Conservation (phyloP, 495 filamentous ascomycete species). For the Chlorociboria aeruginascens region DNA sequence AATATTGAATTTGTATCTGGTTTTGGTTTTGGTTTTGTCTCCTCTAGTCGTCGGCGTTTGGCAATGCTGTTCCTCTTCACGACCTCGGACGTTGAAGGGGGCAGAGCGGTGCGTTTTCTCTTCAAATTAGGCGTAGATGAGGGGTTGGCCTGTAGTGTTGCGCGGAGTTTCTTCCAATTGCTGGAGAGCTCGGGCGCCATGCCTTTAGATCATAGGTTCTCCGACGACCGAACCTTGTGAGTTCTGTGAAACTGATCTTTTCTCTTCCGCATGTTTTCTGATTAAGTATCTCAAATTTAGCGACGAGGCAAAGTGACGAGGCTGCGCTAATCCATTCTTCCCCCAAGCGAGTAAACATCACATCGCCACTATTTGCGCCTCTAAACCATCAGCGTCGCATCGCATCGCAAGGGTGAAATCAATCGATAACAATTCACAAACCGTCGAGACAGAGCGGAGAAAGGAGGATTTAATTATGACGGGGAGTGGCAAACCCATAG, state of each 20-base stretch:
- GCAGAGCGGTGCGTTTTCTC: conserved; percentile 12
- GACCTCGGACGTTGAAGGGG: conserved; percentile 2
- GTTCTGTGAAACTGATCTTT: too few relatives aligned
- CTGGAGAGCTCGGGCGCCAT: conserved; percentile 32
- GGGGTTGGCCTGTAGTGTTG: conserved; percentile 42
- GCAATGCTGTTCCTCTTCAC: conserved; percentile 16
- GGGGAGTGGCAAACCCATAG: conserved; percentile 8
- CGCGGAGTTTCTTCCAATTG: conserved; percentile 71
- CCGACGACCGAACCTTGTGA: too few relatives aligned
- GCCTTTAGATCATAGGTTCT: neutral
- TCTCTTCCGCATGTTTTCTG: too few relatives aligned
- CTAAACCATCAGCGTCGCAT: conserved; percentile 5
- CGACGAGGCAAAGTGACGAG: conserved; percentile 4
- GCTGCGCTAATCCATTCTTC: neutral
- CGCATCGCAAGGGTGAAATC: neutral
- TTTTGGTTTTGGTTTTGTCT: conserved; percentile 8
- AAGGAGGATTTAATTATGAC: conserved; percentile 15
- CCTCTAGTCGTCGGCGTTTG: conserved; percentile 18
- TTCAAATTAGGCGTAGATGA: conserved; percentile 23
- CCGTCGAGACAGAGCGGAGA: conserved; percentile 8
- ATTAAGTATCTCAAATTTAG: neutral
- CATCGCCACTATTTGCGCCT: conserved; percentile 7
- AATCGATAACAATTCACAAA: conserved; percentile 8
- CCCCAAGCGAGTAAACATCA: neutral
- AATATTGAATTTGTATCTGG: neutral